Percentiles rank a stretch among this genome's conserved stretches.
Conservation (phyloP, 1,284 basidiomycete species). For the Jaminaea rosea region DNA sequence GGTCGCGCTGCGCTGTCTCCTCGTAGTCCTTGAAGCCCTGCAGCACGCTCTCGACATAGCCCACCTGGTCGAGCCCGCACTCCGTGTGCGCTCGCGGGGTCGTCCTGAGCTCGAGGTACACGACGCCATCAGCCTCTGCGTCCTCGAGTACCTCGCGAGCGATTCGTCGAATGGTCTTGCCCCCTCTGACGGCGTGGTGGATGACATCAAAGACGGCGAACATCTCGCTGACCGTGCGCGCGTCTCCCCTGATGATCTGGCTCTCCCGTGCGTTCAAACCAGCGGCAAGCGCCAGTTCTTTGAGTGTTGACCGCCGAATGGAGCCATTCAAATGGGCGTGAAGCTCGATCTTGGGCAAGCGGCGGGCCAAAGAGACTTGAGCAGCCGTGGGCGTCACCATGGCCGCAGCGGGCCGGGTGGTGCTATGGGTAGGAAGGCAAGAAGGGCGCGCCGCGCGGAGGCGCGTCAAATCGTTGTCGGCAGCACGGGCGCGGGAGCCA, state of each 20-base stretch:
- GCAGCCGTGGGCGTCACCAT: no score
- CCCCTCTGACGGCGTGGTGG: constrained; percentile 13
- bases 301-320: constrained; percentile 18
- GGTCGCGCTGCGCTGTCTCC: not conserved
- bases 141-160: constrained; percentile 17
- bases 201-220: constrained; percentile 20
- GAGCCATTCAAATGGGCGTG: constrained; percentile 27
- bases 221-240: constrained; percentile 14
- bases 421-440: no score
- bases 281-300: constrained; percentile 6
- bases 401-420: no score
- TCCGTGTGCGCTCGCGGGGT: constrained; percentile 11
- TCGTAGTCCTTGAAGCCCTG: constrained; percentile 6
- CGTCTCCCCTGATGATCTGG: constrained; percentile 7
- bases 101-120: constrained; percentile 23
- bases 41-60: constrained; percentile 12
- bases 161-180: constrained; percentile 9
- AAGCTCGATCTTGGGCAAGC: constrained; percentile 22
- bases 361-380: not conserved
- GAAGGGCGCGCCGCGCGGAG: no score
- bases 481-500: no score
- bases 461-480: no score
- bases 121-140: constrained; percentile 16
- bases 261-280: not conserved
- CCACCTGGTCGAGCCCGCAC: not conserved